Base-by-base conservation (phyloP, 2,329 filamentous ascomycete genomes). In the Monilinia laxa region DNA sequence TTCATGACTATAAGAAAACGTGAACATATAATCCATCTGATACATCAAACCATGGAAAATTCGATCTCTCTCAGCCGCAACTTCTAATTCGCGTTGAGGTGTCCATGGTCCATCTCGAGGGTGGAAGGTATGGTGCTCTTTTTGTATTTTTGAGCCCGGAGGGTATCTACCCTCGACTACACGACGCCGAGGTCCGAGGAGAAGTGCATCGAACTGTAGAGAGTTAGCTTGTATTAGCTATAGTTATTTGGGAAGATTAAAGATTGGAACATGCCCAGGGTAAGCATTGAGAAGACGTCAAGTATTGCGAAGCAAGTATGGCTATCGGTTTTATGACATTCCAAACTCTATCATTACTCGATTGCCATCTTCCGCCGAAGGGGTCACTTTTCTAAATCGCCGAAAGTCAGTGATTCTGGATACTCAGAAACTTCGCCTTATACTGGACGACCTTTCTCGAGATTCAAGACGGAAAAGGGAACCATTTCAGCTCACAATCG, bases 261-360 rank as follows among this genome's bases (percentile, higher is more conserved):
- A 16, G 58, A 4, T 38, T 1, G 1, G 9, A 38, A 51, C 45
- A 60, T 60, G 51, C 58, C 58, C 58, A 60, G 38, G 58, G 58
- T 51, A 60, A 51, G 2, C 7, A 51, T 38, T 60, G 31, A 12
- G 58, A 60, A 4, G 58, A 60, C n/a, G 31, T 51, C 18, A 60
- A 11, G 4, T 25, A 60, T 38, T 49, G 28, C 3, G 58, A 60
- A 18, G 58, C 58, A 6, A 60, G 45, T 23, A 9, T 38, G 9
- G 35, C 58, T 35, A 60, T 60, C 23, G 58, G 58, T 38, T 25
- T 51, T 0, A 60, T 14, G 9, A 51, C 20, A 10, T 60, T 23
- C 58, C 58, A 60, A 20, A 60, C 58, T 51, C n/a, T 25, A 11
- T 60, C 58, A 7, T 60, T 60, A 20, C 58, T 60, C 45, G 58